Percentiles rank a stretch among this genome's conserved stretches.
phyloP scores from a whole-genome alignment of 1,139 yeast species.

The Komagataea norvegica region DNA sequence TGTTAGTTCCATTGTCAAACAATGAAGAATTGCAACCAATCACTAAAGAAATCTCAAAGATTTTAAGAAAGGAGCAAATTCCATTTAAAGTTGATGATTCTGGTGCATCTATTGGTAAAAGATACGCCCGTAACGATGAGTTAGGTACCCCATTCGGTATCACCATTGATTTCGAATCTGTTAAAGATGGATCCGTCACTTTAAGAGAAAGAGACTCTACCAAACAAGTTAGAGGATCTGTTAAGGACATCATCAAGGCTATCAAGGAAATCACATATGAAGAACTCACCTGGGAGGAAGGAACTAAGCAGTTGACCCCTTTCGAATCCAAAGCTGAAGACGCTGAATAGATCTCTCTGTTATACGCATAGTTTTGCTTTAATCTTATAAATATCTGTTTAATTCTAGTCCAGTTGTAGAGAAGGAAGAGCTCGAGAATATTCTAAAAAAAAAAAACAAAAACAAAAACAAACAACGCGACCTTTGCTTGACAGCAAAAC shows the following conservation, averaged over 20 bases:
- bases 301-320: slow-evolving; percentile 62
- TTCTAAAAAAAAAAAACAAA: no score
- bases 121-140: slow-evolving; percentile 98
- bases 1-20: slow-evolving; percentile 89
- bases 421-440: background rate
- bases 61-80: slow-evolving; percentile 74
- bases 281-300: slow-evolving; percentile 78
- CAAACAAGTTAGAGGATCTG: slow-evolving; percentile 91
- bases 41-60: slow-evolving; percentile 60
- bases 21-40: slow-evolving; percentile 78
- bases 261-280: slow-evolving; percentile 71
- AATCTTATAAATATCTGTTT: no score
- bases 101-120: slow-evolving; percentile 95
- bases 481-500: no score
- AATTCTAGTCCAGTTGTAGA: no score
- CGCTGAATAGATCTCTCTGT: slow-evolving; percentile 11
- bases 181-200: slow-evolving; percentile 85
- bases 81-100: slow-evolving; percentile 98
- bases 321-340: slow-evolving; percentile 40
- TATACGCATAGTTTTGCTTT: background rate
- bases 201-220: slow-evolving; percentile 98
- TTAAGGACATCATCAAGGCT: slow-evolving; percentile 73
- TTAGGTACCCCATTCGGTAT: slow-evolving; percentile 99
- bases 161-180: slow-evolving; percentile 94
- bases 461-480: no score